Evolutionary conservation across 2,329 filamentous ascomycete species (phyloP), one percentile per base, ranked within the genome.

Genomic region (Lasiodiplodia gonubiensis): DNA sequence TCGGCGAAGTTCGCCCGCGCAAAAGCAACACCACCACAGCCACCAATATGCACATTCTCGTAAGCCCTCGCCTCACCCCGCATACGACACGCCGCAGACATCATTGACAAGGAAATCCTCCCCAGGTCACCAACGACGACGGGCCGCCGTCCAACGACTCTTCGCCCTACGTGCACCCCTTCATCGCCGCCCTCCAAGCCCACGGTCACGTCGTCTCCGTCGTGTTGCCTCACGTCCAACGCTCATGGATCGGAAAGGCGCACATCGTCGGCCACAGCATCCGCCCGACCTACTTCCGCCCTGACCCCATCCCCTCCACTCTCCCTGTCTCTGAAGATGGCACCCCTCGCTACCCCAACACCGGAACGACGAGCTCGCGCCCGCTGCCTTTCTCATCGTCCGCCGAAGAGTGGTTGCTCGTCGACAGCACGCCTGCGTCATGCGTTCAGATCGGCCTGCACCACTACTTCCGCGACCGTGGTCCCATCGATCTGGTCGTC

Each of bases 241-340:
- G 94, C 70, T 97, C 93, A 67, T 99, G 95, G 95, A 98, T 99
- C 74, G 94, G 94, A 73, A 99, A 99, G 84, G 95, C 95, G 2
- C 95, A 98, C 80, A 92, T 98, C 75, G 93, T 98, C 74, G 94
- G 94, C 67, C 90, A 94, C 78, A 91, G 92, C 11, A 87, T 97
- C 69, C 92, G 90, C 77, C 93, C 93, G 10, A 85, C 88, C 33
- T 97, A 97, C 83, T 97, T 93, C 82, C 90, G 90, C 1, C 88
- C 88, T 0, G 85, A 85, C 14, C 86, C 85, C 2, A 80, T 89
- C 1, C 65, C 65, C 8, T n/a, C 54, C 54, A 30, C 64, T 46
- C 30, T 64, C 53, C 46, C 61, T 54, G 27, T 27, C 30, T 75
- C 70, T 11, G 72, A 70, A 54, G 66, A 71, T 16, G 73, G 75